Evolutionary conservation across 73 alveolate genomes (phyloP), one percentile per base, ranked within the genome.

Genomic region (Effrenium voratum): DNA sequence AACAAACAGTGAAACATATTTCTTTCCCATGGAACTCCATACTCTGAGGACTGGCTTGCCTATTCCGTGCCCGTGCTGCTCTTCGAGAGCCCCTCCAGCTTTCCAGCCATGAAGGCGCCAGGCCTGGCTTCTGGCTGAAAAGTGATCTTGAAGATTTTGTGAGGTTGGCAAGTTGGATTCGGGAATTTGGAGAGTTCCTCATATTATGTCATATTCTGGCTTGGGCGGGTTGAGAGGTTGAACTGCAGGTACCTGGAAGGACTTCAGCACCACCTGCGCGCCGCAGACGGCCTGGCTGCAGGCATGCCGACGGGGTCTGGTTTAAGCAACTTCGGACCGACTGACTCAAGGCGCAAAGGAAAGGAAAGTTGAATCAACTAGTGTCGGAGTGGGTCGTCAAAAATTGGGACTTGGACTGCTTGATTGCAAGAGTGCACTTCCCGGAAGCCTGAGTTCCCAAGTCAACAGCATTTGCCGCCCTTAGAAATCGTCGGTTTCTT

Each of bases 181-280:
- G n/a, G n/a, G n/a, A n/a, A n/a, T n/a, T n/a, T n/a, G n/a, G n/a
- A n/a, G n/a, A n/a, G n/a, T n/a, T n/a, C n/a, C n/a, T n/a, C n/a
- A n/a, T n/a, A n/a, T n/a, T n/a, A 52, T 8, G 63, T 8, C 26
- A 19, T 8, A 12, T 52, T 19, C 8, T 52, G 63, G 63, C 26
- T 52, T 52, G 8, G 19, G 63, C 26, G 63, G 63, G 63, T 52
- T 52, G 8, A 52, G 63, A 19, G 63, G 8, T 52, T 52, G 40
- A 46, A 72, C 77, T 49, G 81, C 93, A 84, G 94, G 94, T 26
- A 55, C 38, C 30, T 86, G 94, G 94, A 59, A 60, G n/a, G 94
- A 86, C 94, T 86, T 86, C 47, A 66, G 59, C 5, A 50, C 60
- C 68, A 59, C 44, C 8, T 86, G 94, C 44, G 94, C 94, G 16